Evolutionary conservation across 2,329 filamentous ascomycete genomes (phyloP), one percentile per base, ranked within the genome.

Genomic region (Colletotrichum sp.): DNA sequence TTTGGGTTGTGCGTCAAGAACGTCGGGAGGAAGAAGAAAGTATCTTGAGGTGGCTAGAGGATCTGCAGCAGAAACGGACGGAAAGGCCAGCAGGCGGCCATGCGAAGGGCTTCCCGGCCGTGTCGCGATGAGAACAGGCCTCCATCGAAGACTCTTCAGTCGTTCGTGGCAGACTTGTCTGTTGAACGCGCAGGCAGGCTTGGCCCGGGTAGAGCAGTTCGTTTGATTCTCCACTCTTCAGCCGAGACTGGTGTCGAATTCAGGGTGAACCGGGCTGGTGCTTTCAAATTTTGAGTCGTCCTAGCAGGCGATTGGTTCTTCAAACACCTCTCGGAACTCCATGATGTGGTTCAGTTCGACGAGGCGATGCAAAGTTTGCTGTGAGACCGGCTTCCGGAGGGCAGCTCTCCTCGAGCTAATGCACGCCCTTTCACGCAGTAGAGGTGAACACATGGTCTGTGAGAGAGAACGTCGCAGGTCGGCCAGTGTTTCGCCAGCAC

Each of bases 361-460:
- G 34, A 8, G 43, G 48, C 43, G 30, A 32, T 62, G 30, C 58
- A 73, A 48, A 73, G 70, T 76, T 65, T 66, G 58, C 65, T 65
- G 10, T 73, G 65, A 76, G 70, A 76, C 73, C 70, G 73, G 73
- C 64, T 69, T 58, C 58, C 73, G 73, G 73, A 69, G 43, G 66
- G 13, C 16, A 32, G 28, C 36, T 56, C 62, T 43, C 38, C 21
- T 71, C n/a, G 34, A 67, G 52, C 64, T 68, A 48, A 67, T 73
- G 73, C 70, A 69, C 43, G 36, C 58, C 21, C 43, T 60, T 30
- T 60, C 32, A 36, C 58, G 16, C 58, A 65, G n/a, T n/a, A 62
- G 26, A 73, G 70, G 70, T 71, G 73, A 76, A 76, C 73, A 26
- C 58, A 68, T 76, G 73, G 70, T 73, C 73, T 68, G 73, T 76